Base-by-base conservation (phyloP, 2,329 filamentous ascomycete species). In the Iodosphaeria phyllophila region DNA sequence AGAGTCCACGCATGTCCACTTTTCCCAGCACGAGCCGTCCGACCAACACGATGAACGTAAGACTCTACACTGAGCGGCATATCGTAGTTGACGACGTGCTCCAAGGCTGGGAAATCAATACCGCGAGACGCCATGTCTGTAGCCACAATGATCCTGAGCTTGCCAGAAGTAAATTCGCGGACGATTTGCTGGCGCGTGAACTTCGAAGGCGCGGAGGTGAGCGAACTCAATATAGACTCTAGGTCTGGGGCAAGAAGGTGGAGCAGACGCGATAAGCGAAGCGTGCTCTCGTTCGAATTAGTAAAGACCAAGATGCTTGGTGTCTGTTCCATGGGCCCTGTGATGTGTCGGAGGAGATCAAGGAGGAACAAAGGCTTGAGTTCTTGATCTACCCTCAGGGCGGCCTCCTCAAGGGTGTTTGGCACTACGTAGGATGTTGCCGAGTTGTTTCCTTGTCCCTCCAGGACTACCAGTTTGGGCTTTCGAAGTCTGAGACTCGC, bases 121-220 rank as follows among this genome's bases (percentile, higher is more conserved):
- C 86, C 89, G 33, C 86, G 77, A 3, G 83, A 80, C 1, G 89
- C 80, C n/a, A 91, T 74, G 44, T 95, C 86, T 0, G 89, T 92
- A 1, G 84, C 83, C 22, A 95, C 74, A 21, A 95, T 67, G 23
- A 92, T 69, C 5, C 72, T 71, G 14, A 78, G 49, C 30, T 65
- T 65, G 29, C 61, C 62, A 6, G 54, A 47, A 4, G 61, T 52
- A 45, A 86, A 84, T n/a, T 64, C 61, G 14, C 60, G 59, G 13
- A 84, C 56, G 0, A 74, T 70, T 38, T 69, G 72, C 30, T 68
- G 65, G 10, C 77, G 73, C 9, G 65, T 60, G 9, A 73, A 66
- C 1, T 74, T 78, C n/a, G 76, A 68, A 14, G 73, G 75, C 0
- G 78, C 78, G 12, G 79, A 84, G 9, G 79, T 79, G 31, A 89